Evolutionary conservation across 129 eudicot genomes (phyloP), one percentile per base, ranked within the genome.

Genomic region (Chrysanthemum lavandulifolium): DNA sequence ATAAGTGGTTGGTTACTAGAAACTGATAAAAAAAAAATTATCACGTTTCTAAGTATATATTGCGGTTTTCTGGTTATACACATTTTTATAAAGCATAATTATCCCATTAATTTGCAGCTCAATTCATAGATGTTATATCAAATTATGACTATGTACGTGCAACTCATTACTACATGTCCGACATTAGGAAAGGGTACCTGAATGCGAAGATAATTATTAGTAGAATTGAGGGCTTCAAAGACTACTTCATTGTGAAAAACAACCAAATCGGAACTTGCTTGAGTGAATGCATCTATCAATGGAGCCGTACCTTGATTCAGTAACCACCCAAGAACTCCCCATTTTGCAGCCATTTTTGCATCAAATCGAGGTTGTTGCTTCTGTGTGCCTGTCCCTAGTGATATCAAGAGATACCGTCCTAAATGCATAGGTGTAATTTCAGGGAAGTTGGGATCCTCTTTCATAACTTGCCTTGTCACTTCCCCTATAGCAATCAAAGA

Each of bases 261-360:
- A 50, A 85, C 84, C 67, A 88, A 62, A 27, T 88, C 87, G 31
- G 31, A 29, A 29, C 31, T 29, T 29, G 31, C 31, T 29, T 29
- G 31, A 29, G 31, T 29, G 31, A 29, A 29, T 29, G 31, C 31
- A 29, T 29, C 31, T 29, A 29, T 29, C 31, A 29, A 29, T 29
- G 94, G 94, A 13, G 70, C 67, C 5, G 80, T 48, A 2, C 81
- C 84, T 1, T 65, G 10, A 14, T 57, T 77, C 8, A 47, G 13
- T 50, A 87, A 60, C 94, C 89, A 87, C 13, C 86, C 79, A 4
- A 88, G 1, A 10, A 78, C 14, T 2, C 94, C 94, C 94, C 94
- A 88, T 16, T 78, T 73, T 1, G 87, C 56, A 25, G 86, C 86
- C 76, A 16, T 72, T 60, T 64, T 57, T 11, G 94, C 85, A 13